These are phyloP conservation scores for Neobulgaria alba DNA, from an alignment of 2,329 filamentous ascomycete species.

Conservation along the genomic window DNA sequence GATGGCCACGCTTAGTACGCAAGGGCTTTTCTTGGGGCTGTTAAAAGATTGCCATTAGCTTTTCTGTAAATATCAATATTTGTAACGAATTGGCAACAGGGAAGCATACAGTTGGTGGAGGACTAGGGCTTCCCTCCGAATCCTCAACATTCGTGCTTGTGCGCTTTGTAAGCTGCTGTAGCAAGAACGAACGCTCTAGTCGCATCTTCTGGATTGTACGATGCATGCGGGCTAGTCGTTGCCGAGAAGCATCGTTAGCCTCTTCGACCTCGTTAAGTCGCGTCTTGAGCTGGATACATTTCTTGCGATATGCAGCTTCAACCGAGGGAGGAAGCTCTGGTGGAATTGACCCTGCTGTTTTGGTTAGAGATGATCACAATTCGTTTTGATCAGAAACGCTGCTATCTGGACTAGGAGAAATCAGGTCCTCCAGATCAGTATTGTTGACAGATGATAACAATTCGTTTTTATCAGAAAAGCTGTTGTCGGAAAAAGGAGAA, in stretches of 20 bases:
- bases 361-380: slow-evolving; percentile 6
- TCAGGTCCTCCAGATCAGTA: no score
- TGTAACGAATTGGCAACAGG: slow-evolving; percentile 12
- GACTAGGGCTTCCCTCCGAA: slow-evolving; percentile 69
- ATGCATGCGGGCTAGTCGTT: slow-evolving; percentile 70
- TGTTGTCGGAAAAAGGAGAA: no score
- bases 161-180: slow-evolving; percentile 65
- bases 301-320: slow-evolving; percentile 89
- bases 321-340: slow-evolving; percentile 74
- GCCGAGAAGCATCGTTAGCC: slow-evolving; percentile 75
- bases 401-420: no score
- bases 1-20: slow-evolving; percentile 63
- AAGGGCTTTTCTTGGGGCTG: slow-evolving; percentile 73
- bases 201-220: slow-evolving; percentile 87
- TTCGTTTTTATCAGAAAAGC: no score
- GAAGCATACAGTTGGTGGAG: slow-evolving; percentile 63
- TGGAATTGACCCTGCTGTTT: slow-evolving; percentile 38
- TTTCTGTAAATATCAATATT: slow-evolving; percentile 14
- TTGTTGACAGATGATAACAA: no score
- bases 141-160: slow-evolving; percentile 69
- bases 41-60: slow-evolving; percentile 17
- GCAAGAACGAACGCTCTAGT: slow-evolving; percentile 69
- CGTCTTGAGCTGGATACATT: slow-evolving; percentile 91
- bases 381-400: no score
- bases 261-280: slow-evolving; percentile 87